Evolutionary conservation across 768 basidiomycete species (phyloP).

Genomic region (Termitomyces sp.): DNA sequence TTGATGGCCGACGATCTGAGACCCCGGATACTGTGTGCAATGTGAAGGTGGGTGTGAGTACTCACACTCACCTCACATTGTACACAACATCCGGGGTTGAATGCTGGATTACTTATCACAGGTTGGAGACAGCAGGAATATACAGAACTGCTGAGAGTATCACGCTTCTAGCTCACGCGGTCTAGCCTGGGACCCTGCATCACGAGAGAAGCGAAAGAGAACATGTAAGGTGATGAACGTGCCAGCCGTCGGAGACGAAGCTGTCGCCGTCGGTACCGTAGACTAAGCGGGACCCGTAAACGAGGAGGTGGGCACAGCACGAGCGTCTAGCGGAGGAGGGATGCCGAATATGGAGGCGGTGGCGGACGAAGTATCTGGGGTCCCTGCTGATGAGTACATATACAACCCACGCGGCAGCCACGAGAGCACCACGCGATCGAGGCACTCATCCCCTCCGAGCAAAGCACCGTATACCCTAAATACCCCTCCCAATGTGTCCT

Average conservation of each 20-base stretch:
- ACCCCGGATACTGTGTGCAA: not conserved
- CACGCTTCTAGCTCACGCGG: not conserved
- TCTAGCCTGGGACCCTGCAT: not conserved
- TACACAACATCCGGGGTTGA: not conserved
- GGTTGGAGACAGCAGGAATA: not conserved
- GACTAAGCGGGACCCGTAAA: not conserved
- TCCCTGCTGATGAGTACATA: conserved; percentile 14
- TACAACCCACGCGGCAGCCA: conserved; percentile 39
- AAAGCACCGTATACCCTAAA: conserved; percentile 10
- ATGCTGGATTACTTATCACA: not conserved
- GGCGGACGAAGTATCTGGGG: conserved; percentile 16
- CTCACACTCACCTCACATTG: too few species aligned
- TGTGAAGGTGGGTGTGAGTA: not conserved
- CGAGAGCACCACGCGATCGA: conserved; percentile 41
- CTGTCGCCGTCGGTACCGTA: conserved; percentile 2
- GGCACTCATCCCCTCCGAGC: conserved; percentile 22
- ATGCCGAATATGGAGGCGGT: conserved; percentile 1
- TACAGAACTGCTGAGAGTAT: not conserved
- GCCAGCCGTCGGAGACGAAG: not conserved
- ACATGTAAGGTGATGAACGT: not conserved
- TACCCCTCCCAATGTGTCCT: conserved; percentile 4
- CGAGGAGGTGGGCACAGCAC: not conserved
- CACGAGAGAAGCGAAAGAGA: not conserved
- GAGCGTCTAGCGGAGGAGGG: not conserved
- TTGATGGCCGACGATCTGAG: not conserved